Evolutionary conservation across 306 rosid species (phyloP).

Genomic region (Medicago ruthenica): DNA sequence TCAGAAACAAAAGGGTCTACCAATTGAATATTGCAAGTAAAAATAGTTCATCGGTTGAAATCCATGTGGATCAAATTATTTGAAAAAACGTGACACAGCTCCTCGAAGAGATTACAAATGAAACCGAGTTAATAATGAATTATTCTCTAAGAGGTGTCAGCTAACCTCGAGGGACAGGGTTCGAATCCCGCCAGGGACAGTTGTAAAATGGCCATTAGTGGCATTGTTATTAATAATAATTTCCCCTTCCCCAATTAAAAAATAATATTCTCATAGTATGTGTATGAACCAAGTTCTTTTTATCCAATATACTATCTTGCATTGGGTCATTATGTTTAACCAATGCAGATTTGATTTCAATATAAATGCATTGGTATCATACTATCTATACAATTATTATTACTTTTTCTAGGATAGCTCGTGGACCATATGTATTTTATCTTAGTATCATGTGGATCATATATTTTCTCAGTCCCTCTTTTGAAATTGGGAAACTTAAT

Average conservation of each 20-base stretch:
- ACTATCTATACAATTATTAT: too few relatives aligned
- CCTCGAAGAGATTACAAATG: constrained; percentile 27
- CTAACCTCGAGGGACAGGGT: not conserved
- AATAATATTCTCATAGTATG: too few relatives aligned
- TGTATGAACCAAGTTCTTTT: too few relatives aligned
- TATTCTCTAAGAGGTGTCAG: too few relatives aligned
- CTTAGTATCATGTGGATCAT: too few relatives aligned
- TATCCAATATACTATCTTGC: too few relatives aligned
- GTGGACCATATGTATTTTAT: too few relatives aligned
- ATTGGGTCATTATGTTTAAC: too few relatives aligned
- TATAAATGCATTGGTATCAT: too few relatives aligned
- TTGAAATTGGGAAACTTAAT: not conserved
- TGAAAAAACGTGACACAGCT: constrained; percentile 19
- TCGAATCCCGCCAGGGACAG: not conserved
- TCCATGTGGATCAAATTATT: constrained; percentile 9
- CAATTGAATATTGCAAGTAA: not conserved
- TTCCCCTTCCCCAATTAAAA: not conserved
- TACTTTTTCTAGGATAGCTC: too few relatives aligned
- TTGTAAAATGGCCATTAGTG: not conserved
- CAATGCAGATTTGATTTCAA: too few relatives aligned
- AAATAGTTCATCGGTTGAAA: constrained; percentile 10
- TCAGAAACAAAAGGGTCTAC: constrained; percentile 1
- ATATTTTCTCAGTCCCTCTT: not conserved
- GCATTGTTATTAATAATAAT: not conserved
- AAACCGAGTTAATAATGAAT: not conserved